Conservation (phyloP, 2,329 filamentous ascomycete species). For the Calonectria naviculata region DNA sequence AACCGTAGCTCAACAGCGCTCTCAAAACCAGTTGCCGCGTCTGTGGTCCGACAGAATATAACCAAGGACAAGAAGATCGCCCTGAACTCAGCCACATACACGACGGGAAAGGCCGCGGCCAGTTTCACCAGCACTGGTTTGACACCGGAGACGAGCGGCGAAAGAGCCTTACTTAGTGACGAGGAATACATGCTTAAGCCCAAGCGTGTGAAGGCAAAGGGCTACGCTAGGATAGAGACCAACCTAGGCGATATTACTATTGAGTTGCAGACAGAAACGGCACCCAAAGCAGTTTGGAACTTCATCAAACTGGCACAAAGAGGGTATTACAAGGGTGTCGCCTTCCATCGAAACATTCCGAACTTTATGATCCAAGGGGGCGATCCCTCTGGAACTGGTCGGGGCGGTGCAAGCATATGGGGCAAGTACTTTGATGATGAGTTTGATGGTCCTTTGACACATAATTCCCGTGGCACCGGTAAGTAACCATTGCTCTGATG, state of each 20-base stretch:
- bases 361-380: slow-evolving; percentile 99
- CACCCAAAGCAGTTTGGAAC: slow-evolving; percentile 96
- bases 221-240: slow-evolving; percentile 91
- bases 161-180: slow-evolving; percentile 86
- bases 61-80: slow-evolving; percentile 70
- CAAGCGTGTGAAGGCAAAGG: slow-evolving; percentile 87
- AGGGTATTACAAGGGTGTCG: slow-evolving; percentile 87
- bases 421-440: slow-evolving; percentile 95
- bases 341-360: slow-evolving; percentile 93
- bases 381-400: slow-evolving; percentile 91
- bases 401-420: slow-evolving; percentile 93
- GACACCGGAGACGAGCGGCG: slow-evolving; percentile 89
- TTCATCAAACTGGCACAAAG: slow-evolving; percentile 89
- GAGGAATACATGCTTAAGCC: slow-evolving; percentile 98
- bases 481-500: slow-evolving; percentile 49
- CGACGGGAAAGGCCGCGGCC: slow-evolving; percentile 89
- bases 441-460: slow-evolving; percentile 88
- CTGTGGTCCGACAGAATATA: slow-evolving; percentile 44
- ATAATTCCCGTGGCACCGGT: slow-evolving; percentile 79
- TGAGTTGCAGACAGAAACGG: slow-evolving; percentile 90
- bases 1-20: slow-evolving; percentile 62
- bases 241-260: slow-evolving; percentile 87
- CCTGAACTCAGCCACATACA: slow-evolving; percentile 90
- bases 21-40: slow-evolving; percentile 45
- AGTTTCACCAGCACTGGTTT: slow-evolving; percentile 96